Evolutionary conservation across 805 yeast species (phyloP).

Genomic region (Nakazawaea sp.): DNA sequence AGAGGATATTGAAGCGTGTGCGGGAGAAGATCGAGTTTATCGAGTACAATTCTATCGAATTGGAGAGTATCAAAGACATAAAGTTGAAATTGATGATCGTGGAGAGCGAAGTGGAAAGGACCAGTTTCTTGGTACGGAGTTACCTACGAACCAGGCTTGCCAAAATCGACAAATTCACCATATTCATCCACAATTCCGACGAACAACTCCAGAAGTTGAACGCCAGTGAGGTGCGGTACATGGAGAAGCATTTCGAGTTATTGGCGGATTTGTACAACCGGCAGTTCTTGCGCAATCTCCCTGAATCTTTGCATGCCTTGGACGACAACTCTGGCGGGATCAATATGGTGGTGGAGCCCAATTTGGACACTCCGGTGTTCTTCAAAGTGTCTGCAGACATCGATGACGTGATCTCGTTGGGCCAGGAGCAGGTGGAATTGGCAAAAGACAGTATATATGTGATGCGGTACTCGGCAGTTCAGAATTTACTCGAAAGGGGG

Average conservation of each 20-base stretch:
- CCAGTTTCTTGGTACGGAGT: constrained; percentile 73
- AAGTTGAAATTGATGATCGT: constrained; percentile 77
- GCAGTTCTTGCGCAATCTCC: constrained; percentile 61
- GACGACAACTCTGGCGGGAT: constrained; percentile 68
- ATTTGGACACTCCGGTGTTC: constrained; percentile 71
- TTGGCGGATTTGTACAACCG: constrained; percentile 58
- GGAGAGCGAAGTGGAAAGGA: constrained; percentile 87
- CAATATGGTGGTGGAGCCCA: constrained; percentile 77
- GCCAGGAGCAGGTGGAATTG: constrained; percentile 51
- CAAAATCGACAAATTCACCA: constrained; percentile 67
- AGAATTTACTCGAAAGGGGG: constrained; percentile 17
- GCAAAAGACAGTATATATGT: constrained; percentile 66
- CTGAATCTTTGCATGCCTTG: constrained; percentile 60
- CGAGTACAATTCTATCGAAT: constrained; percentile 71
- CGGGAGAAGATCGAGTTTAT: constrained; percentile 69
- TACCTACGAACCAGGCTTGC: constrained; percentile 71
- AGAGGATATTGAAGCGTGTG: constrained; percentile 49
- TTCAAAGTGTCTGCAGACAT: constrained; percentile 41
- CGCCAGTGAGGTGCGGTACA: constrained; percentile 53
- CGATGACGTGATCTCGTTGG: constrained; percentile 33
- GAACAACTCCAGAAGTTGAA: constrained; percentile 38
- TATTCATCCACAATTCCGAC: constrained; percentile 46
- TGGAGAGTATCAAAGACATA: constrained; percentile 58
- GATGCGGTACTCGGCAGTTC: constrained; percentile 49
- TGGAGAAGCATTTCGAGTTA: constrained; percentile 61